Evolutionary conservation across 2,329 filamentous ascomycete genomes (phyloP), one percentile per base, ranked within the genome.

Genomic region (Aspergillus pseudoviridinutans): DNA sequence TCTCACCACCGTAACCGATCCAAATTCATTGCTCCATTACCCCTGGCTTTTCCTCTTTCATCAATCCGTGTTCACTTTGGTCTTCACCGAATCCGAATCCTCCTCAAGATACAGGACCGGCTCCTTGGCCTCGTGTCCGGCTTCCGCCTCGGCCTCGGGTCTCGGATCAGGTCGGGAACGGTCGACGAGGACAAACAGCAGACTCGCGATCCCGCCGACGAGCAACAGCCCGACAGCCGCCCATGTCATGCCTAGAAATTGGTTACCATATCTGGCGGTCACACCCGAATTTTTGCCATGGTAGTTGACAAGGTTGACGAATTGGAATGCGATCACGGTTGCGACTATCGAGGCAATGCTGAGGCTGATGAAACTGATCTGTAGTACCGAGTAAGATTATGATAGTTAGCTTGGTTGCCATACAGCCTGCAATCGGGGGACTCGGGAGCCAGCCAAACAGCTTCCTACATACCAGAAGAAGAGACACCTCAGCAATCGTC

Each of bases 321-420:
- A 82, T 69, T 85, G 83, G 55, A 80, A 77, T 10, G 80, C 79
- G 4, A 86, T 71, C 20, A 88, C 87, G 0, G 84, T 89, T 27
- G 86, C 84, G 25, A 92, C 87, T 64, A 91, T 91, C 22, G 89
- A 92, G 50, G 88, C 86, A 53, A 87, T 86, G 3, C 88, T 88
- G 65, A 88, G 81, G 12, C 85, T 74, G 6, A 84, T 44, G 60
- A 85, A 83, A 0, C 80, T 79, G n/a, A 84, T 65, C 74, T 78
- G 58, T 54, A 38, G 35, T 29, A 32, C n/a, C 14, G 32, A 25
- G 44, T 27, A 24, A 7, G 24, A 27, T 3, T 9, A 25, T 24
- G 22, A 24, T 25, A 47, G 22, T 47, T 24, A 24, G 22, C 17
- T 47, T 27, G 4, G 3, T 17, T 25, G 20, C 22, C 44, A 27